Evolutionary conservation across 192 early-diverging fungal genomes (phyloP), one percentile per base, ranked within the genome.

Genomic region (Gigaspora rosea): DNA sequence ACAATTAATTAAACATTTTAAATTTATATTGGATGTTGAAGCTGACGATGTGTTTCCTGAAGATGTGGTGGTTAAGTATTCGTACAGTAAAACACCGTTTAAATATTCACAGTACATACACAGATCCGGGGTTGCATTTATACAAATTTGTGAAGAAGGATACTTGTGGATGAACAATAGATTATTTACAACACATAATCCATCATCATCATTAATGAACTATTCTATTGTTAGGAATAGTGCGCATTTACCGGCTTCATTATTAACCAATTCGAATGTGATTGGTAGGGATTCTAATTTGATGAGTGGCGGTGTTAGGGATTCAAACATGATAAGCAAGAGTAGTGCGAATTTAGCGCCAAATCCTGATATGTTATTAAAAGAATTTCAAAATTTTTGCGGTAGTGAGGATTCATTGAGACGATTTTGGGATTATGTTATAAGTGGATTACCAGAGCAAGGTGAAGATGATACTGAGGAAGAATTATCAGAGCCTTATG

Each of bases 1-100:
- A 33, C 95, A 94, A 78, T 82, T 97, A 22, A 84, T 96, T n/a
- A 86, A 90, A 59, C 82, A 84, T 10, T 89, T 93, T 78, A 91
- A 90, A 20, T 99, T 97, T 85, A 87, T 99, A 22, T 86, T 97
- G 16, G 97, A 99, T 80, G 88, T 94, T n/a, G 97, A 99, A 79
- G 91, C 95, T 1, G 96, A 98, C 77, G 58, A 77, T 35, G 71
- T 79, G 35, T 96, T 94, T 73, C 92, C 93, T 0, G 83, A 85
- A 20, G 82, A 85, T 8, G 75, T 88, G 0, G 85, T 90, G 8
- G 69, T 86, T 9, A 88, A 80, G 78, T 88, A 88, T 71, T 87
- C 90, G 1, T 91, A 91, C 80, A 76, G 86, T 20, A 83, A 89
- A 32, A 86, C 90, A 2, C 85, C 85, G 3, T 94, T 91, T 81